Evolutionary conservation across 441 rosid species (phyloP).

Genomic region (Viola pubescens): DNA sequence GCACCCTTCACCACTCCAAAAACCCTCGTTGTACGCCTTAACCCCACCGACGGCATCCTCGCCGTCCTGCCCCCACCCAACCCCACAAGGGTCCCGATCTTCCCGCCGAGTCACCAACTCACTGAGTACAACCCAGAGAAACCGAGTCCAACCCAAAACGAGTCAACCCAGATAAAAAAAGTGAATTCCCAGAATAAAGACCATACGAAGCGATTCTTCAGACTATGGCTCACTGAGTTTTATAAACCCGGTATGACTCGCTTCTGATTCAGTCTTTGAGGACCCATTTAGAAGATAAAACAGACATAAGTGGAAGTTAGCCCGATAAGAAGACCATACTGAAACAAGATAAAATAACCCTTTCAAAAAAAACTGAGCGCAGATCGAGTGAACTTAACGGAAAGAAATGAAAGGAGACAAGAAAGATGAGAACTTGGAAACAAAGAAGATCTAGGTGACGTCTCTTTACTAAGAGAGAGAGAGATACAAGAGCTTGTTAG

Average conservation of each 20-base stretch:
- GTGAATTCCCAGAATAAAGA: background rate
- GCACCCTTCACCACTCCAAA: conserved; percentile 73
- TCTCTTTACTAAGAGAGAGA: conserved; percentile 20
- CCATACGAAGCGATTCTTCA: conserved; percentile 4
- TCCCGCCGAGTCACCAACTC: conserved; percentile 15
- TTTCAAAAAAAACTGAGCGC: background rate
- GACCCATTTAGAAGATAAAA: background rate
- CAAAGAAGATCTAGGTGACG: conserved; percentile 25
- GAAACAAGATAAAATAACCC: background rate
- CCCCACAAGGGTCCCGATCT: conserved; percentile 22
- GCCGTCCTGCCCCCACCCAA: conserved; percentile 21
- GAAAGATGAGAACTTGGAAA: conserved; percentile 8
- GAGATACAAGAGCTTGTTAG: too few species aligned
- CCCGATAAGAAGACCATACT: background rate
- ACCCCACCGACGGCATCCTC: conserved; percentile 78
- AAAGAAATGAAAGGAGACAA: background rate
- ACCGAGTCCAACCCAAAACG: conserved; percentile 10
- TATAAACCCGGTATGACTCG: background rate
- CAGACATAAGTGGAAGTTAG: background rate
- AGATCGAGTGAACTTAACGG: background rate
- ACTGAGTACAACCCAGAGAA: too few species aligned
- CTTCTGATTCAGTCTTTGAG: conserved; percentile 1
- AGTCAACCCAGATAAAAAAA: background rate
- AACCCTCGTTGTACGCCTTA: conserved; percentile 72
- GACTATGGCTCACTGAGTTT: conserved; percentile 2